These are phyloP conservation scores for Simplicillium sp. DNA, from an alignment of 2,329 filamentous ascomycete species.

Conservation along the genomic window DNA sequence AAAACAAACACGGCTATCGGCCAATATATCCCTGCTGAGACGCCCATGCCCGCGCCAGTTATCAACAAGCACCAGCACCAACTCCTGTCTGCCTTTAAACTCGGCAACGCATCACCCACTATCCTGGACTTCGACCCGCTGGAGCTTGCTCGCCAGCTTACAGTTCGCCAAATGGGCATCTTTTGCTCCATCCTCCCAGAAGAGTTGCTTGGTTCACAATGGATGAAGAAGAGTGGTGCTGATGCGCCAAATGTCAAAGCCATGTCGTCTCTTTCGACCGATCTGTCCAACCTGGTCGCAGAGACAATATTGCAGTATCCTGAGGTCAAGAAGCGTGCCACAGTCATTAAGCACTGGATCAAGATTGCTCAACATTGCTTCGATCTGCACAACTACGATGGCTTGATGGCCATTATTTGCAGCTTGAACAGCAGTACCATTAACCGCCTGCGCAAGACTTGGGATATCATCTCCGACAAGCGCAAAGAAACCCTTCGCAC, in stretches of 20 bases:
- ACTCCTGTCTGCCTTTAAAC: constrained; percentile 64
- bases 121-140: constrained; percentile 87
- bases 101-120: constrained; percentile 57
- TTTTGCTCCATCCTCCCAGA: constrained; percentile 90
- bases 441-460: constrained; percentile 77
- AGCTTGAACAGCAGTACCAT: constrained; percentile 89
- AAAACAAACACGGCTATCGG: constrained; percentile 73
- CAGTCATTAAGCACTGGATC: constrained; percentile 94
- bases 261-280: constrained; percentile 87
- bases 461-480: constrained; percentile 79
- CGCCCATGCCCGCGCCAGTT: constrained; percentile 58
- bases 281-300: constrained; percentile 83
- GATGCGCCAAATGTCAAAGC: constrained; percentile 84
- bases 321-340: constrained; percentile 88
- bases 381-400: constrained; percentile 91
- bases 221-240: constrained; percentile 79
- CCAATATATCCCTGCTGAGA: constrained; percentile 61
- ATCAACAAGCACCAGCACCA: constrained; percentile 70
- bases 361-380: constrained; percentile 84
- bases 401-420: constrained; percentile 93
- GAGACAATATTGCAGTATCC: constrained; percentile 82
- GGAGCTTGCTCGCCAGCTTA: constrained; percentile 86
- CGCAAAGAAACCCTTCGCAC: constrained; percentile 71
- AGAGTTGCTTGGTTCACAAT: constrained; percentile 83
- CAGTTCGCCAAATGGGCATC: constrained; percentile 80